Conservation (phyloP, 2,329 filamentous ascomycete genomes). For the Tolypocladium nubicola region DNA sequence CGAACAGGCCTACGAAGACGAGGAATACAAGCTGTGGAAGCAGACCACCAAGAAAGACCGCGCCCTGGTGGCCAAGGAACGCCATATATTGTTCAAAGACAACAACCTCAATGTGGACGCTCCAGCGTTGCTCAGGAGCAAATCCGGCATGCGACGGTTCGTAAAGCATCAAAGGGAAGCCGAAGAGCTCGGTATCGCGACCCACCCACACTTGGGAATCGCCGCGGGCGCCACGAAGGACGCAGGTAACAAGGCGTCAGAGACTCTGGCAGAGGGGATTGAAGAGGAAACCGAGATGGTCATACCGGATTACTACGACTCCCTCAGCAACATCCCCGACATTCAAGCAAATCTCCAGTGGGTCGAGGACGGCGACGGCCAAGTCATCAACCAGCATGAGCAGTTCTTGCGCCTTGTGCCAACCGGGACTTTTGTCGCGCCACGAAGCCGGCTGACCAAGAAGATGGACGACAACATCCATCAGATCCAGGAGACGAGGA, state of each 20-base stretch:
- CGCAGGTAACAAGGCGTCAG: constrained; percentile 37
- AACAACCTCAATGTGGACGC: constrained; percentile 80
- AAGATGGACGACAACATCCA: constrained; percentile 86
- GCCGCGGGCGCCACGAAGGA: constrained; percentile 32
- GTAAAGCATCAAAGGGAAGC: constrained; percentile 67
- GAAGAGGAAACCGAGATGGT: constrained; percentile 76
- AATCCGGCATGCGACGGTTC: constrained; percentile 83
- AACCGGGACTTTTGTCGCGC: constrained; percentile 62
- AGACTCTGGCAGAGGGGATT: constrained; percentile 90
- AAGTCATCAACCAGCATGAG: constrained; percentile 79
- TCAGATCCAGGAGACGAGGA: constrained; percentile 94
- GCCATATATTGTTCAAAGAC: constrained; percentile 75
- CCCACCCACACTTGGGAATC: constrained; percentile 26
- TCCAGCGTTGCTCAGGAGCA: constrained; percentile 73
- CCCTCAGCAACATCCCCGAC: constrained; percentile 76
- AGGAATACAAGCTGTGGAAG: constrained; percentile 98
- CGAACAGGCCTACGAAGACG: constrained; percentile 76
- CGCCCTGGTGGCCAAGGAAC: constrained; percentile 74
- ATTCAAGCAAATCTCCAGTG: constrained; percentile 69
- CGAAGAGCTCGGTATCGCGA: constrained; percentile 34
- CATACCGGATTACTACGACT: constrained; percentile 90
- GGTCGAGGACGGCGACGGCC: constrained; percentile 81
- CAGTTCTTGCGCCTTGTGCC: constrained; percentile 74
- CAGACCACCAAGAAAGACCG: constrained; percentile 96
- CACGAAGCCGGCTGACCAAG: constrained; percentile 60